These are phyloP conservation scores for Malassezia dermatis DNA, from an alignment of 1,284 basidiomycete genomes.

Conservation along the genomic window DNA sequence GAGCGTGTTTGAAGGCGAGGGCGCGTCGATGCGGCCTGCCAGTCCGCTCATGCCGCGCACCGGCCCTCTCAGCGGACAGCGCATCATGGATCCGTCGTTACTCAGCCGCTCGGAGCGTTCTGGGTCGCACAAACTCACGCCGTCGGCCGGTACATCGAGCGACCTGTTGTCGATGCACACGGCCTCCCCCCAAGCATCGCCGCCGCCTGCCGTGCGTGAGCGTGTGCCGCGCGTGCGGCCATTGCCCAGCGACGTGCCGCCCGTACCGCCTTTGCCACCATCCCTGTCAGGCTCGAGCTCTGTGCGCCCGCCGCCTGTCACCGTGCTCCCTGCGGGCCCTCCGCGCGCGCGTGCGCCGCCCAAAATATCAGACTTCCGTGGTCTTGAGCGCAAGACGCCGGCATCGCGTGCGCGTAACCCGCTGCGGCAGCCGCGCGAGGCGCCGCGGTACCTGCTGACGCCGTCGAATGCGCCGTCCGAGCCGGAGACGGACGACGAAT, in stretches of 20 bases:
- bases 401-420: neutral
- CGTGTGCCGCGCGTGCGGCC: neutral
- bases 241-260: neutral
- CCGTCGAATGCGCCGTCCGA: slow-evolving; percentile 17
- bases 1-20: slow-evolving; percentile 14
- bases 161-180: neutral
- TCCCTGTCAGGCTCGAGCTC: neutral
- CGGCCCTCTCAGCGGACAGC: slow-evolving; percentile 16
- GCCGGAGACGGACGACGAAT: slow-evolving; percentile 7
- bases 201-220: neutral
- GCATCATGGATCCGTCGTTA: neutral
- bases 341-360: neutral
- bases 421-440: neutral
- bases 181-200: neutral
- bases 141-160: neutral
- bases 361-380: slow-evolving; percentile 1
- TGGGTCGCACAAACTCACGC: neutral
- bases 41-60: slow-evolving; percentile 14
- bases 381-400: slow-evolving; percentile 12
- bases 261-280: slow-evolving; percentile 7
- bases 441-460: slow-evolving; percentile 13
- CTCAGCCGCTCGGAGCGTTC: neutral
- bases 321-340: neutral
- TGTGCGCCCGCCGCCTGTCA: neutral
- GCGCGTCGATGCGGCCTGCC: neutral